phyloP scores from a whole-genome alignment of 441 rosid species.

The Corymbia calophylla region DNA sequence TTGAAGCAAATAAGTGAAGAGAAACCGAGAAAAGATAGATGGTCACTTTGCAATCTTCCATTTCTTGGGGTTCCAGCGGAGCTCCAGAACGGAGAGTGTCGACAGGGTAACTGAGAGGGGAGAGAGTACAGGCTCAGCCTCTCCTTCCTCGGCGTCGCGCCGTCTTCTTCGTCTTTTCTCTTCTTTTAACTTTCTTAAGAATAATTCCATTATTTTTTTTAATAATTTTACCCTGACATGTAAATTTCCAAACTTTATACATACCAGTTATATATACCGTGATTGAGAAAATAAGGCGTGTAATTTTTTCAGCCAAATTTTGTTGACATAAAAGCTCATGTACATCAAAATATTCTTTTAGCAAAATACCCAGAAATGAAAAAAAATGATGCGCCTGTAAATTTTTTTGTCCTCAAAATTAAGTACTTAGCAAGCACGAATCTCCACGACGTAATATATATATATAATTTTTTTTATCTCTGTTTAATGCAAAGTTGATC shows the following conservation, averaged over 20 bases:
- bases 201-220: background rate
- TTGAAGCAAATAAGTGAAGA: background rate
- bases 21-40: background rate
- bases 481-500: background rate
- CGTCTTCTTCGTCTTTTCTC: background rate
- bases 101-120: background rate
- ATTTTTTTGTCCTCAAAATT: background rate
- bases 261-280: background rate
- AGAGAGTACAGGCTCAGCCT: background rate
- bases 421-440: background rate
- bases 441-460: background rate
- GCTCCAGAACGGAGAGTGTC: background rate
- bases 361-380: background rate
- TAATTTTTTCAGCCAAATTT: background rate
- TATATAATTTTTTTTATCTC: background rate
- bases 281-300: background rate
- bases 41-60: background rate
- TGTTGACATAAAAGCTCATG: background rate
- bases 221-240: background rate
- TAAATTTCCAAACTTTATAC: accelerated
- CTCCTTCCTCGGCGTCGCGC: background rate
- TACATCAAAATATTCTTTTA: background rate
- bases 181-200: background rate
- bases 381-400: background rate
- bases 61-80: background rate